A percentile compares a stretch with the other conserved stretches of the same genome.
These are phyloP conservation scores for Heterobasidion occidentale DNA, from an alignment of 1,284 basidiomycete genomes.

Conservation along the genomic window DNA sequence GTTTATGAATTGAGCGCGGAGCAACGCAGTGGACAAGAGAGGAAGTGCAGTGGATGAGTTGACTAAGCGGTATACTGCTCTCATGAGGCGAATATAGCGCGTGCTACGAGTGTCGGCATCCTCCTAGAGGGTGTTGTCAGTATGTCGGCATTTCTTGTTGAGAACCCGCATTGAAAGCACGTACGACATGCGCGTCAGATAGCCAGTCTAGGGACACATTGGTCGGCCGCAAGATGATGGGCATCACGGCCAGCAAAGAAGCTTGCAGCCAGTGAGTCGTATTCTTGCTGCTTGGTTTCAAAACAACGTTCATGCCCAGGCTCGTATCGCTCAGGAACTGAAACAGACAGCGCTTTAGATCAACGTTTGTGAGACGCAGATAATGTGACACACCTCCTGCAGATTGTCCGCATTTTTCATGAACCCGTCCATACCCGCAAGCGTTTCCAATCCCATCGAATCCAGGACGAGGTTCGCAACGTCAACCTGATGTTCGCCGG, in stretches of 20 bases:
- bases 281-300: conserved; percentile 50
- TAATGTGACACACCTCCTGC: conserved; percentile 29
- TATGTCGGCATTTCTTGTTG: conserved; percentile 1
- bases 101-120: conserved; percentile 21
- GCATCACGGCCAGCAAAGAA: conserved; percentile 40
- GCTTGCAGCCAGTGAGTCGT: conserved; percentile 50
- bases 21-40: conserved; percentile 44
- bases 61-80: conserved; percentile 55
- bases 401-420: conserved; percentile 30
- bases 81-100: conserved; percentile 48
- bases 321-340: conserved; percentile 34
- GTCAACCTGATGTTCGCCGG: conserved; percentile 49
- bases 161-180: conserved; percentile 11
- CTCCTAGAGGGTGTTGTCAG: conserved; percentile 6
- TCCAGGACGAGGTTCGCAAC: conserved; percentile 42
- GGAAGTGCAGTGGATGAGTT: conserved; percentile 38
- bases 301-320: conserved; percentile 38
- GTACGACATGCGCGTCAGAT: conserved; percentile 22
- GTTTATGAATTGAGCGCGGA: conserved; percentile 60
- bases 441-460: conserved; percentile 34
- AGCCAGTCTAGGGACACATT: conserved; percentile 41
- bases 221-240: conserved; percentile 38
- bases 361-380: background rate
- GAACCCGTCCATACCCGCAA: conserved; percentile 36
- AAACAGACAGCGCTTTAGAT: background rate